phyloP scores from a whole-genome alignment of 2,329 filamentous ascomycete genomes.

The Xylaria sp. region DNA sequence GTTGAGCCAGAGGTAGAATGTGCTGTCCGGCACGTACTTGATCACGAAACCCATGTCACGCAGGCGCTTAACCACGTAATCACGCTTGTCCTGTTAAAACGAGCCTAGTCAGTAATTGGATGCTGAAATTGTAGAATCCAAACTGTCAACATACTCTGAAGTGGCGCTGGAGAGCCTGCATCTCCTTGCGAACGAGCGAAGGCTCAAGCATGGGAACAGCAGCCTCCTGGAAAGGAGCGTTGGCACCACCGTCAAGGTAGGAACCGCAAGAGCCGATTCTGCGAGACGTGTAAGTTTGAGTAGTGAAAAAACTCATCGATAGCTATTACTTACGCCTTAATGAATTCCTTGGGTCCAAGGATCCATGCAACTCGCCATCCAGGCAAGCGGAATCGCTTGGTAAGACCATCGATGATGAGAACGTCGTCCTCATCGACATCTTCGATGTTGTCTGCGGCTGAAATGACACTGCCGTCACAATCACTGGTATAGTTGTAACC shows the following conservation, averaged over 20 bases:
- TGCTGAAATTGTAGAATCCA: too few species aligned
- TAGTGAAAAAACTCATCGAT: background rate
- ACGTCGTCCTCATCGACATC: constrained; percentile 93
- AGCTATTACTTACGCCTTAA: constrained; percentile 71
- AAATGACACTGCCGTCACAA: constrained; percentile 91
- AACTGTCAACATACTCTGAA: constrained; percentile 67
- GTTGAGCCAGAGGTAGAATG: constrained; percentile 87
- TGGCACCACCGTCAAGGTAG: constrained; percentile 93
- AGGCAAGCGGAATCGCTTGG: constrained; percentile 94
- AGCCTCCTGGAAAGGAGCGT: constrained; percentile 95
- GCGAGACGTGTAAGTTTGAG: constrained; percentile 3
- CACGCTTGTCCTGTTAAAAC: constrained; percentile 76
- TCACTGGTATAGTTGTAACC: constrained; percentile 95
- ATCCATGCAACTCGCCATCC: constrained; percentile 99
- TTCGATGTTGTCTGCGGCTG: constrained; percentile 86
- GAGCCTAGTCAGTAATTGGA: constrained; percentile 2
- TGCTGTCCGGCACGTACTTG: constrained; percentile 85
- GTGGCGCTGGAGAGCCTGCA: constrained; percentile 87
- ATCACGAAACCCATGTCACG: constrained; percentile 88
- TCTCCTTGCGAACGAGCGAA: constrained; percentile 79
- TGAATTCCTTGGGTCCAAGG: constrained; percentile 93
- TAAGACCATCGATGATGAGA: constrained; percentile 93
- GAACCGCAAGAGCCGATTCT: constrained; percentile 88
- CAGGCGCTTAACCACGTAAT: constrained; percentile 85
- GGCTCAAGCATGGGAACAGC: constrained; percentile 95